Percentiles rank a stretch among this genome's conserved stretches.
phyloP scores from a whole-genome alignment of 805 yeast genomes.

The Saccharomycopsis fermentans region DNA sequence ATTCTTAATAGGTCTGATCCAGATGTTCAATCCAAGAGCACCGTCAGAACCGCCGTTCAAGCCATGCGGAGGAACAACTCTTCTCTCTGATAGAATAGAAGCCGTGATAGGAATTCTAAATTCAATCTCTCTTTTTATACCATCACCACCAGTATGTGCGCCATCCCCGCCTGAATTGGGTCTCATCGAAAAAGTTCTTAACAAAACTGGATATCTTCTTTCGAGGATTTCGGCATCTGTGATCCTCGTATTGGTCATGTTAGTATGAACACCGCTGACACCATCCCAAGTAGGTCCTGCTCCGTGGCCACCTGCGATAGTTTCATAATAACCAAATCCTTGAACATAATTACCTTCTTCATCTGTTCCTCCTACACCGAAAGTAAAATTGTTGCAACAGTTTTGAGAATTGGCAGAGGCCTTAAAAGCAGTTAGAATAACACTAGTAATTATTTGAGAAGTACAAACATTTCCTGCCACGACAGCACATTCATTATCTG shows the following conservation, averaged over 20 bases:
- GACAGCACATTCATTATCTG: slow-evolving; percentile 80
- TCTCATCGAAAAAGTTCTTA: slow-evolving; percentile 64
- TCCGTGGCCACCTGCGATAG: slow-evolving; percentile 94
- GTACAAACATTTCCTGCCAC: slow-evolving; percentile 95
- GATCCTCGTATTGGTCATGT: slow-evolving; percentile 88
- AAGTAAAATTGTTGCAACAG: slow-evolving; percentile 87
- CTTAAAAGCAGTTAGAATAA: slow-evolving; percentile 72
- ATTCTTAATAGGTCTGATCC: slow-evolving; percentile 29
- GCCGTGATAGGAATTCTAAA: slow-evolving; percentile 63
- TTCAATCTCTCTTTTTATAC: slow-evolving; percentile 77
- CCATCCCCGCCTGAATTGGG: slow-evolving; percentile 76
- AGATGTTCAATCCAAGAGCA: slow-evolving; percentile 53
- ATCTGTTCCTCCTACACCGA: slow-evolving; percentile 58
- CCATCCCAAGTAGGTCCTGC: slow-evolving; percentile 86
- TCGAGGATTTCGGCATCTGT: slow-evolving; percentile 88
- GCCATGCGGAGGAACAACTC: slow-evolving; percentile 81
- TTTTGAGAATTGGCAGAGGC: slow-evolving; percentile 96
- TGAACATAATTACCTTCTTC: slow-evolving; percentile 39
- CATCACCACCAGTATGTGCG: slow-evolving; percentile 66
- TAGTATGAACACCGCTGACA: slow-evolving; percentile 82
- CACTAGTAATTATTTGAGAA: slow-evolving; percentile 87
- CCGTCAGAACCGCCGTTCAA: slow-evolving; percentile 76
- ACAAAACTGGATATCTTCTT: slow-evolving; percentile 73
- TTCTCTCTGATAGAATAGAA: slow-evolving; percentile 77
- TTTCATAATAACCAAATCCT: slow-evolving; percentile 87